Evolutionary conservation across 2,329 filamentous ascomycete genomes (phyloP), one percentile per base, ranked within the genome.

Genomic region (Arthrobotrys megalospora): DNA sequence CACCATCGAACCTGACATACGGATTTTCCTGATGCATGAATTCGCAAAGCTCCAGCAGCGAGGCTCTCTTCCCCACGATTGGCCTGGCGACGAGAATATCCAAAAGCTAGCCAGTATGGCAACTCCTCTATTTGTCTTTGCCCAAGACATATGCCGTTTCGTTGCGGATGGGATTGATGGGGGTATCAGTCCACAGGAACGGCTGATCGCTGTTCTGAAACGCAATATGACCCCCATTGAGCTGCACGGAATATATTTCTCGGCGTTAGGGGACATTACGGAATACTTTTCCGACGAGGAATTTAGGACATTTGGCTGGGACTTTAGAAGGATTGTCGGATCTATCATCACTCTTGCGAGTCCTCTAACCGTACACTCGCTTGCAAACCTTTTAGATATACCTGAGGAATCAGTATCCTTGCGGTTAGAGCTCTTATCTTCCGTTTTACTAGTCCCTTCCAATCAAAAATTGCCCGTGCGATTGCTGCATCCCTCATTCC

Each of bases 1-100:
- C 3, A 66, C 52, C 1, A 80, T 84, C 16, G 76, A 82, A 36
- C 76, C 80, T 28, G 83, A 84, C 32, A 82, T 84, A 38, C 69
- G 58, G 6, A n/a, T 78, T 11, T 82, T 82, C 65, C 68, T 82
- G 19, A 72, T 73, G 41, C 63, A 79, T 21, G 62, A 77, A 36
- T 72, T 81, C 34, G 36, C 11, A 6, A 60, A 78, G 34, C 81
- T 81, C 21, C 16, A 8, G n/a, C n/a, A 71, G 16, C 16, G 2
- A 45, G 62, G n/a, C 53, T 52, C 21, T 36, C 16, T 69, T 7
- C 80, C 64, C 8, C 19, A 1, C 6, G 36, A 55, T 41, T 67
- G 80, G 80, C 80, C 79, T 12, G 80, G 69, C 14, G 41, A 81
- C 28, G 45, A 78, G 16, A 66, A 47, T 28, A 79, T 81, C 34